Evolutionary conservation across 164 flowering plant genomes (phyloP).

Genomic region (Aristolochia fimbriata): DNA sequence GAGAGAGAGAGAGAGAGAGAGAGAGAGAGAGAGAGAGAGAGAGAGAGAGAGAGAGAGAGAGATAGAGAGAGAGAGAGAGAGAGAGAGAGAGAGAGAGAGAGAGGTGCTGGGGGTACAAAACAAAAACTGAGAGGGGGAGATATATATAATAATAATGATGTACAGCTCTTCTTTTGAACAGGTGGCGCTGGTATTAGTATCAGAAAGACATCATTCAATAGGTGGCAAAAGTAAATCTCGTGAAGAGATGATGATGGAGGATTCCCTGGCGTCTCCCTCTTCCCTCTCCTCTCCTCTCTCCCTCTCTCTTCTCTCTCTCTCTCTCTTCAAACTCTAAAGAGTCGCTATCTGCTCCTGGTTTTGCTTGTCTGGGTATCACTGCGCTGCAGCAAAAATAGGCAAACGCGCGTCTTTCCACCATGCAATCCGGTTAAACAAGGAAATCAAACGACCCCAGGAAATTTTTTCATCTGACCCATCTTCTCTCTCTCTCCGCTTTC

Average conservation of each 20-base stretch:
- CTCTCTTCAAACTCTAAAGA: slow-evolving; percentile 7
- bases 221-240: slow-evolving; percentile 31
- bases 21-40: too few species aligned
- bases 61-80: too few species aligned
- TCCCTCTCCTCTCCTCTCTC: slow-evolving; percentile 1
- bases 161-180: slow-evolving; percentile 10
- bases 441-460: neutral
- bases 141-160: neutral
- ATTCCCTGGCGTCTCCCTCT: slow-evolving; percentile 9
- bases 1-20: too few species aligned
- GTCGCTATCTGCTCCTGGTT: slow-evolving; percentile 46
- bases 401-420: slow-evolving; percentile 6
- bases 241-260: slow-evolving; percentile 35
- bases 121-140: neutral
- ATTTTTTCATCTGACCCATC: slow-evolving; percentile 2
- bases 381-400: slow-evolving; percentile 23
- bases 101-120: too few species aligned
- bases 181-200: slow-evolving; percentile 16
- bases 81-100: too few species aligned
- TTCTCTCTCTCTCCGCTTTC: slow-evolving; percentile 8
- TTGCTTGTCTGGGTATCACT: slow-evolving; percentile 42
- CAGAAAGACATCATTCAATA: slow-evolving; percentile 29
- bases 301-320: neutral
- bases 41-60: too few species aligned
- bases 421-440: slow-evolving; percentile 10